Evolutionary conservation across 176 grass and related monocot genomes (phyloP), one percentile per base, ranked within the genome.

Genomic region (Eragrostis curvula): DNA sequence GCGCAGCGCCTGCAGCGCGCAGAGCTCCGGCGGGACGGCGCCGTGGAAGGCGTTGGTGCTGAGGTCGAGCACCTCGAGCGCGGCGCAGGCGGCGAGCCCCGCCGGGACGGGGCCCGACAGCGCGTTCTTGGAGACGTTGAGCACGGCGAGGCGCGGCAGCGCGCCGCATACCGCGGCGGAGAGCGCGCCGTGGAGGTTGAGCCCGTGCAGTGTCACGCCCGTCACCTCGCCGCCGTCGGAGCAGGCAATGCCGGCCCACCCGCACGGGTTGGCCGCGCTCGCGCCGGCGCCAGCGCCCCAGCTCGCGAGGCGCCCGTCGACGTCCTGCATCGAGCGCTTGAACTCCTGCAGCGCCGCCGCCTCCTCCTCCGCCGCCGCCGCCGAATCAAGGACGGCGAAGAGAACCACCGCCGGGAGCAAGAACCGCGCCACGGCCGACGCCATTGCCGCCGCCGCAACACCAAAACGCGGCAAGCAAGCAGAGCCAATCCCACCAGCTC

Each of bases 111-210:
- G 39, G 1, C 96, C 93, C 32, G 68, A 52, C 16, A 99, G 77
- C n/a, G 69, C 67, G 83, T 99, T 99, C 70, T 77, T 90, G 61
- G 96, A 99, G 12, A 96, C 63, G 86, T 99, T 96, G 60, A 99
- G 88, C 20, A 79, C 56, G 77, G 87, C 74, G 24, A 99, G 71
- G 59, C 46, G 74, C 15, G 84, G 93, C 15, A 99, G 88, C 32
- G 78, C 27, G 88, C 90, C 25, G 90, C 96, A 99, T 57, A 96
- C 61, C 17, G 81, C 51, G 1, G 87, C 81, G 24, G 96, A 88
- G 42, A 99, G 85, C 39, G 17, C 57, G 65, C 96, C 96, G 5
- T 70, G 36, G 57, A 99, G 96, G 74, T 89, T 79, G 77, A 96
- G 89, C 4, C 87, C 64, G 60, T 93, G 83, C 21, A 99, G 89